Conservation (phyloP, 2,329 filamentous ascomycete genomes). For the Cryphonectria nitschkei region DNA sequence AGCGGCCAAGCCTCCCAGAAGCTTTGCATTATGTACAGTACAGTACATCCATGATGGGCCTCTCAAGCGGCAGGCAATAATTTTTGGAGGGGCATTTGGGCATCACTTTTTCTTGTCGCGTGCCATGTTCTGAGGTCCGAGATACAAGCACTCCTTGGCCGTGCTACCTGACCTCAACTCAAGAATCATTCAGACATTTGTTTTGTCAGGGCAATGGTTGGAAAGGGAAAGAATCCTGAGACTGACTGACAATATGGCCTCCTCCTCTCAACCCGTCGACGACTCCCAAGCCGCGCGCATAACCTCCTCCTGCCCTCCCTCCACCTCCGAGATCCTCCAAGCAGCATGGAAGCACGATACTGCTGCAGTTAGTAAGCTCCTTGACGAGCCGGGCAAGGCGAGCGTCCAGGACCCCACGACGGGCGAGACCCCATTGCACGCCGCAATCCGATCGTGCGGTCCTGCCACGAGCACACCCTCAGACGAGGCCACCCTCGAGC, state of each 20-base stretch:
- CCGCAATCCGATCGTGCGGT: conserved; percentile 79
- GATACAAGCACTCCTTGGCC: background rate
- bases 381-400: conserved; percentile 65
- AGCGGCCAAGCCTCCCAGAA: background rate
- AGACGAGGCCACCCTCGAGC: conserved; percentile 49
- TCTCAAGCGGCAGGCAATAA: conserved; percentile 1
- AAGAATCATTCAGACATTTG: background rate
- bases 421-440: conserved; percentile 85
- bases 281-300: conserved; percentile 59
- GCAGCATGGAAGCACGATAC: conserved; percentile 66
- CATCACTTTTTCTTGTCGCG: background rate
- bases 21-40: background rate
- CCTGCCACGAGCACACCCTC: conserved; percentile 38
- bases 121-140: background rate
- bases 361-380: conserved; percentile 67
- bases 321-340: conserved; percentile 55
- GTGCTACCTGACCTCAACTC: background rate
- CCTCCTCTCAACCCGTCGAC: conserved; percentile 36
- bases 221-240: background rate
- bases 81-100: conserved; percentile 23
- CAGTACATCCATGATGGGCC: background rate
- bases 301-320: conserved; percentile 54
- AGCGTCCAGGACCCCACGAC: conserved; percentile 84
- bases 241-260: background rate
- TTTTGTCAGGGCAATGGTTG: no score